Base-by-base conservation (phyloP, 2,329 filamentous ascomycete genomes). In the Lachnellula suecica region DNA sequence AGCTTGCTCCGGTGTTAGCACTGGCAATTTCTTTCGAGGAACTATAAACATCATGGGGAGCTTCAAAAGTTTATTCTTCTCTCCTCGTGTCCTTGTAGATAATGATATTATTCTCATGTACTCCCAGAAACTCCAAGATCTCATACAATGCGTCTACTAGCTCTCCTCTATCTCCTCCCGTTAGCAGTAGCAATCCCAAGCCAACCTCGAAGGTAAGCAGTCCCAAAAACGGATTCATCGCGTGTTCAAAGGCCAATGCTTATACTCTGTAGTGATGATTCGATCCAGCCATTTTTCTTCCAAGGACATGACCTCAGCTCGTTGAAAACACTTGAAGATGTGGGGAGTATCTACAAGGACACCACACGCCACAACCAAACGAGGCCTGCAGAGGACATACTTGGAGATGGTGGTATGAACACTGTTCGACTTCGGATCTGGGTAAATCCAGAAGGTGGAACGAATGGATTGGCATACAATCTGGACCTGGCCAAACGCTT, bases 401-500 rank as follows among this genome's bases (percentile, higher is more conserved):
- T 89, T 4, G 78, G 74, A 1, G 72, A 73, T 22, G 79, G 75
- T 19, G 87, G 86, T 9, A 80, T 88, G 64, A 89, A 88, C 66
- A 85, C 79, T 0, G 81, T 89, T 40, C 81, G 85, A 10, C 84
- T 89, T 65, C 78, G 87, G 15, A 71, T 89, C 25, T 90, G 85
- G 86, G 86, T 89, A 13, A 85, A 86, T 61, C 82, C 83, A 0
- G 71, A 76, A 15, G 78, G 81, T 56, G 83, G 84, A 38, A 77
- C 77, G 56, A 89, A 90, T 68, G 80, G 85, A 65, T 73, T 89
- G 35, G 79, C 81, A 54, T 90, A 90, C 69, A 89, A 87, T 65
- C 64, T 90, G 54, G 71, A 79, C 41, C 75, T 89, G 17, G 87
- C 84, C 4, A 79, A 79, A 65, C 76, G 86, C 41, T 83, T 85